Percentiles rank a stretch among this genome's conserved stretches.
These are phyloP conservation scores for Rosa persica DNA, from an alignment of 306 rosid species.

Conservation along the genomic window DNA sequence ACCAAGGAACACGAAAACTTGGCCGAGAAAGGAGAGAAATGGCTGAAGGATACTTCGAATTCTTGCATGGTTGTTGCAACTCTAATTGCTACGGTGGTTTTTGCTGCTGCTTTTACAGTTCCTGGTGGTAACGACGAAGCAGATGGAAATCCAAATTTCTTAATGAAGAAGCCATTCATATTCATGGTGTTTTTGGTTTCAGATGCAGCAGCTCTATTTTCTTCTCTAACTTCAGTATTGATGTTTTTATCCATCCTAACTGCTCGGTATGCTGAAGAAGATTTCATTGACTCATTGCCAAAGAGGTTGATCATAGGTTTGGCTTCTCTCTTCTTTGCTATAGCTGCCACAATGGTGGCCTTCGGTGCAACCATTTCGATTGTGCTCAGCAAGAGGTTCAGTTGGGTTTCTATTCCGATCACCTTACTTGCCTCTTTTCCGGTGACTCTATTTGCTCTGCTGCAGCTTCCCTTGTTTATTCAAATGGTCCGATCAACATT, in stretches of 20 bases:
- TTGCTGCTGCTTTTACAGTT: slow-evolving; percentile 47
- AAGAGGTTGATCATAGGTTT: slow-evolving; percentile 43
- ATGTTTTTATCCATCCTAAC: slow-evolving; percentile 53
- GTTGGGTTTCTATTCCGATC: slow-evolving; percentile 6
- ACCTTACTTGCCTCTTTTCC: not conserved
- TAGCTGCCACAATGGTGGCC: slow-evolving; percentile 42
- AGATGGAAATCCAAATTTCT: slow-evolving; percentile 43
- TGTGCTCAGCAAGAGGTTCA: not conserved
- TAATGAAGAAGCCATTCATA: slow-evolving; percentile 27
- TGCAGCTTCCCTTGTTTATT: slow-evolving; percentile 14
- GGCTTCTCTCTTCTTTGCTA: slow-evolving; percentile 43
- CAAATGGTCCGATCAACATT: slow-evolving; percentile 16
- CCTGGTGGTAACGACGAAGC: slow-evolving; percentile 48
- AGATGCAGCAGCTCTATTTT: slow-evolving; percentile 50
- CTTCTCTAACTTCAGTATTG: slow-evolving; percentile 46
- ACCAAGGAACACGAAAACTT: not conserved
- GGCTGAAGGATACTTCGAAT: slow-evolving; percentile 51
- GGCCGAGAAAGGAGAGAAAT: slow-evolving; percentile 10
- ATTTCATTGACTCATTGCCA: slow-evolving; percentile 45
- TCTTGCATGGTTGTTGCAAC: slow-evolving; percentile 54
- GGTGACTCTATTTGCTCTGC: slow-evolving; percentile 4
- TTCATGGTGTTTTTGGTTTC: slow-evolving; percentile 37
- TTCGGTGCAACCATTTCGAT: slow-evolving; percentile 21
- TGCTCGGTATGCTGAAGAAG: slow-evolving; percentile 36
- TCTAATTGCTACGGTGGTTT: slow-evolving; percentile 52